phyloP scores from a whole-genome alignment of 148 eudicot genomes.

The Suaeda aralocaspica region DNA sequence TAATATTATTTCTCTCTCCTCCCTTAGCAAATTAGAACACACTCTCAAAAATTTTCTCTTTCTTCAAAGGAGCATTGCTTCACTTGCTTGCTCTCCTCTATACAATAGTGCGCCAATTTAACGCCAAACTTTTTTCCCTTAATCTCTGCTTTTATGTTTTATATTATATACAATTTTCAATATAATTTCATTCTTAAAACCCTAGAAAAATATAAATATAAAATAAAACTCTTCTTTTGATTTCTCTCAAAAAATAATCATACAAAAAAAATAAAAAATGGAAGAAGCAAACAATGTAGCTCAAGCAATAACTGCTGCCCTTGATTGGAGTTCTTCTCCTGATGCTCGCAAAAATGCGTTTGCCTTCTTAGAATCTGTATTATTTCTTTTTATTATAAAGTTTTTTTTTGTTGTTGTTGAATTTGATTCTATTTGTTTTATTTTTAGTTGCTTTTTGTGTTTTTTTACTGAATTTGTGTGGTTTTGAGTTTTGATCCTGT shows the following conservation, averaged over 20 bases:
- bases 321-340: slow-evolving; percentile 73
- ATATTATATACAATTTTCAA: too few relatives aligned
- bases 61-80: neutral
- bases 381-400: neutral
- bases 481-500: neutral
- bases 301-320: slow-evolving; percentile 69
- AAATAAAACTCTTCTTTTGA: slow-evolving; percentile 7
- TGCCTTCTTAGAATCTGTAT: slow-evolving; percentile 74
- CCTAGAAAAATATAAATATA: neutral
- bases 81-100: too few relatives aligned
- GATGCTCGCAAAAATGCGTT: slow-evolving; percentile 73
- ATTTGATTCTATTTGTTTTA: neutral
- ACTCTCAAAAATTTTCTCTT: neutral
- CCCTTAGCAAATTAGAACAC: neutral
- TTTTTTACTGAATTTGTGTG: neutral
- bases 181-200: neutral
- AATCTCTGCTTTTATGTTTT: neutral
- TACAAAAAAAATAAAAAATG: slow-evolving; percentile 22
- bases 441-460: neutral
- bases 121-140: neutral
- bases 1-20: neutral
- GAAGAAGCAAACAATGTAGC: slow-evolving; percentile 71
- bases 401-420: neutral
- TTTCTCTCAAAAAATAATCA: neutral
- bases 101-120: neutral